Evolutionary conservation across 2,329 filamentous ascomycete species (phyloP), one percentile per base, ranked within the genome.

Genomic region (Fusarium sp.): DNA sequence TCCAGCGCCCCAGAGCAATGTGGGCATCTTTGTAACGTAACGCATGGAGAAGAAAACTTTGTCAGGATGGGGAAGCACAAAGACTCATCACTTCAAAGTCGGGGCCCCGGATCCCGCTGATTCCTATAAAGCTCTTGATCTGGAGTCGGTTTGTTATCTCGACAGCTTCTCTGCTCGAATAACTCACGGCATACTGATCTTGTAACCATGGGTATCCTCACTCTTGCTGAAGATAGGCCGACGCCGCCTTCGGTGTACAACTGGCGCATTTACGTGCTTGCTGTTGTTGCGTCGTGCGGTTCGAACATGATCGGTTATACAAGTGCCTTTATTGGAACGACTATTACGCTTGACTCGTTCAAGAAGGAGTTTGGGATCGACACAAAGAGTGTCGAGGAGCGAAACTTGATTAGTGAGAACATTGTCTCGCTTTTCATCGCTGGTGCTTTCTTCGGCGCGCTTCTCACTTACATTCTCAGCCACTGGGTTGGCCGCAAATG

Each of bases 401-500:
- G 86, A 12, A 84, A 87, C 65, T 75, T 67, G 29, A 67, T 67
- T 10, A 67, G 64, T 4, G 64, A 67, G 33, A 67, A 67, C 3
- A 66, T 67, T 54, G 89, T 92, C 42, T 91, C 88, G 14, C 85
- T 88, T 49, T 92, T 91, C 79, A 90, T 92, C 77, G 91, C 90
- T 14, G 91, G 91, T 57, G 90, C 90, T 27, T 92, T 93, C 80
- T 92, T 93, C 68, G 91, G 91, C 17, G 86, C 90, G 2, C 83
- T 91, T 57, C 83, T 88, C 61, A 88, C 86, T 27, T 92, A 91
- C 72, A 7, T 75, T 7, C 65, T 75, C 17, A 75, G 73, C 35
- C 68, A 75, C 25, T 74, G 60, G 59, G 22, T 74, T 8, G 73
- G 73, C 5, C 73, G 73, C 27, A 75, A 74, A 46, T 67, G 61